Base-by-base conservation (phyloP, 306 rosid species). In the Hippophae gyantsensis region DNA sequence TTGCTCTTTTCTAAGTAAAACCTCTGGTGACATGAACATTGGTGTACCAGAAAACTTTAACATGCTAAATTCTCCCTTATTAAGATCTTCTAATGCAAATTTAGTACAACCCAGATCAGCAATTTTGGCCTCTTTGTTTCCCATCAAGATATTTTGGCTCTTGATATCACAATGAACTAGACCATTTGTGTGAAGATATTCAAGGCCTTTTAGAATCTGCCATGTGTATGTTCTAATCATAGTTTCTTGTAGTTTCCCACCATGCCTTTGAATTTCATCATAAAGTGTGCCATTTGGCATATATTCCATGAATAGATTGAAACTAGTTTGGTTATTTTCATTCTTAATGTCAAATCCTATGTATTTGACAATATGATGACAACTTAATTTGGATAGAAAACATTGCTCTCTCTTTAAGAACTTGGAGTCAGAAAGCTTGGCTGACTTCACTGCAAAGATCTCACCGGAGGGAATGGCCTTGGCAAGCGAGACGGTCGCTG, bases 31-130 rank as follows among this genome's bases (percentile, higher is more conserved):
- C 87, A 78, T 78, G 57, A 69, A 78, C 65, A 69, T 54, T 14
- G 87, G 84, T 13, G 86, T 71, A 25, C 86, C 83, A 13, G 74
- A 74, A 66, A 81, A 12, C 38, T 32, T 32, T 32, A 32, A 32
- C 3, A 32, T 32, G 53, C 42, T 2, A 1, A 48, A 69, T 55
- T 60, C 60, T 56, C 54, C 74, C n/a, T 26, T 56, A 9, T 54
- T 64, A 0, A 60, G n/a, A 10, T 42, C 53, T 38, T 40, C 12
- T 6, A 47, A 67, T 7, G 66, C 76, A 44, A 58, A 60, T 60
- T 66, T 78, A 51, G 86, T 78, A 58, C 83, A 78, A 14, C 86
- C 86, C 73, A 81, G 66, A 76, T 81, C 86, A 10, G 79, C 75
- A 63, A 81, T 72, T 50, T 81, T 78, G 52, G 38, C 64, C 7